Evolutionary conservation across 139 green algal genomes (phyloP).

Genomic region (Picochlorum sp.): DNA sequence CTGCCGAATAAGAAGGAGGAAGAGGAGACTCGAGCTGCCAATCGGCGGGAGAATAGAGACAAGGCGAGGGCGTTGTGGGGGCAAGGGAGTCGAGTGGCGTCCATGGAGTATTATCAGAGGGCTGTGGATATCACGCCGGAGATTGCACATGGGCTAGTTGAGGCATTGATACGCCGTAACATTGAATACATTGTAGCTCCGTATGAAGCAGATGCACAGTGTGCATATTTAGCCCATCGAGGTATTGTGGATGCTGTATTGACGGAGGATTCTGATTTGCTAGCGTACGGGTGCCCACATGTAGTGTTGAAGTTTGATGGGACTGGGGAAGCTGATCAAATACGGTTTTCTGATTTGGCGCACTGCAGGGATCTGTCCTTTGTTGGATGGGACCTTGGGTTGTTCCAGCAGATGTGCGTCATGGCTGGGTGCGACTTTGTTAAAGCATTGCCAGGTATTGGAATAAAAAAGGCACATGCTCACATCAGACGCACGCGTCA

Average conservation of each 20-base stretch:
- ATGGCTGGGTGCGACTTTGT: conserved; percentile 96
- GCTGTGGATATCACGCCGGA: conserved; percentile 77
- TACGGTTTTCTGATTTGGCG: conserved; percentile 51
- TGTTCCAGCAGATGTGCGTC: conserved; percentile 95
- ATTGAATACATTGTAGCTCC: conserved; percentile 87
- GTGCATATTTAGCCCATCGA: conserved; percentile 73
- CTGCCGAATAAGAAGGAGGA: conserved; percentile 86
- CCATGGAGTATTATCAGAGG: conserved; percentile 76
- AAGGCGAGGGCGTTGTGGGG: conserved; percentile 29
- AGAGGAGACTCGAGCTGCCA: conserved; percentile 57
- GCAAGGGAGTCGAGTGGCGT: conserved; percentile 64
- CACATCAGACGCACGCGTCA: conserved; percentile 54
- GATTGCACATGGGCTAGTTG: conserved; percentile 68
- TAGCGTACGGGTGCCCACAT: conserved; percentile 84
- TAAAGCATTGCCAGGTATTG: conserved; percentile 62
- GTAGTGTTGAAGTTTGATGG: conserved; percentile 95
- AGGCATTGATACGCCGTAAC: conserved; percentile 44
- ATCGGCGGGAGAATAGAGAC: conserved; percentile 20
- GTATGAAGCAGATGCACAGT: conserved; percentile 97
- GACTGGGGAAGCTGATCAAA: conserved; percentile 62
- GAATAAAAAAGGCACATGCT: conserved; percentile 84
- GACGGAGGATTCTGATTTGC: conserved; percentile 94
- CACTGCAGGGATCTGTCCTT: conserved; percentile 45
- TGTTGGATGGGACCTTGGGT: conserved; percentile 65
- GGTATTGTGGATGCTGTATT: conserved; percentile 76